A percentile compares a stretch with the other conserved stretches of the same genome.
These are phyloP conservation scores for Rhizoctonia solani DNA, from an alignment of 1,284 basidiomycete genomes.

Conservation along the genomic window DNA sequence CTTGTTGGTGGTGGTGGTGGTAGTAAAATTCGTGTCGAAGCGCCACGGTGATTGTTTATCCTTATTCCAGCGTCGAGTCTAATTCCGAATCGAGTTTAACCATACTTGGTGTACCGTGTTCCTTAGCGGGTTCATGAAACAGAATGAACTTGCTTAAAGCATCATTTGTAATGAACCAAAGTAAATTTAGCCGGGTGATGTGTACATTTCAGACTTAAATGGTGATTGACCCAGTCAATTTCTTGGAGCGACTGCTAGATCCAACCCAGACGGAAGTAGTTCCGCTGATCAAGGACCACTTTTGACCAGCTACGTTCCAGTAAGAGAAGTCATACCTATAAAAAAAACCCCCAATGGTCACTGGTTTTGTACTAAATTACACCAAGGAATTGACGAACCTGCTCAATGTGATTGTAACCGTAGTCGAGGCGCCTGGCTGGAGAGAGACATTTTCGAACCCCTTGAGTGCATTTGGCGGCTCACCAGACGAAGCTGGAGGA, in stretches of 20 bases:
- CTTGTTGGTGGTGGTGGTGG: neutral
- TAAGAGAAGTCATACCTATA: conserved; percentile 44
- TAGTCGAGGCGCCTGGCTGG: conserved; percentile 33
- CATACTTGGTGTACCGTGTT: too few species aligned
- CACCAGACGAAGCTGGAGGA: conserved; percentile 37
- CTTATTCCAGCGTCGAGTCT: too few species aligned
- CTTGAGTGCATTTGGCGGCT: conserved; percentile 39
- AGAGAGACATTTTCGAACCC: conserved; percentile 38
- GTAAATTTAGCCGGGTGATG: neutral
- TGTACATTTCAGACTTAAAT: conserved; percentile 5
- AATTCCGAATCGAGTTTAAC: too few species aligned
- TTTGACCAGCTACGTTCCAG: conserved; percentile 28
- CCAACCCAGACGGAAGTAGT: conserved; percentile 55
- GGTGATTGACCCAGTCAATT: conserved; percentile 48
- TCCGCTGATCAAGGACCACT: conserved; percentile 49
- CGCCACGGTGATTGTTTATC: too few species aligned
- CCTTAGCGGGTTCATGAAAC: too few species aligned
- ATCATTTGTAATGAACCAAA: neutral
- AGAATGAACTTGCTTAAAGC: neutral
- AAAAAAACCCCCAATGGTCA: too few species aligned
- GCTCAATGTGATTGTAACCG: conserved; percentile 36
- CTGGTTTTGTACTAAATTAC: neutral
- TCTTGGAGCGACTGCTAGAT: conserved; percentile 57
- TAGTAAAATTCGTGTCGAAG: neutral
- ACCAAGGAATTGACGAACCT: conserved; percentile 20